A percentile compares a stretch with the other conserved stretches of the same genome.
phyloP scores from a whole-genome alignment of 805 yeast species.

The Kazachstania bromeliacearum region DNA sequence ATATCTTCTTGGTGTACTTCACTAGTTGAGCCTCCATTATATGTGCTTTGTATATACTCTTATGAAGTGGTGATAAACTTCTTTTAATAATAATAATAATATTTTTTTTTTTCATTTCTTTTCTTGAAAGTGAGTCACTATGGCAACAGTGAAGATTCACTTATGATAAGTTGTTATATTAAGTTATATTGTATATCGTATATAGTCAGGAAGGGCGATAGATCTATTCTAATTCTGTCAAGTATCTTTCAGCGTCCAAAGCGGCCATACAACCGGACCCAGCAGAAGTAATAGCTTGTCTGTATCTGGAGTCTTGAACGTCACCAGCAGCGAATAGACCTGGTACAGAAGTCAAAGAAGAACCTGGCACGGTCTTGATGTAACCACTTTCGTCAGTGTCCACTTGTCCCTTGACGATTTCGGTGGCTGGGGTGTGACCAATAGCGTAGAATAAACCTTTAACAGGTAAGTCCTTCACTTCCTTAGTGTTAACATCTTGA shows the following conservation, averaged over 20 bases:
- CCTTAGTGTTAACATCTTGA: slow-evolving; percentile 63
- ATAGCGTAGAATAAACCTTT: slow-evolving; percentile 96
- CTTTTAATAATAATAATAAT: not conserved
- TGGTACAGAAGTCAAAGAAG: slow-evolving; percentile 71
- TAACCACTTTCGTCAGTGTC: slow-evolving; percentile 85
- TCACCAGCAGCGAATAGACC: slow-evolving; percentile 99
- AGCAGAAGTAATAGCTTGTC: slow-evolving; percentile 99
- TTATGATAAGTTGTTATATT: not conserved
- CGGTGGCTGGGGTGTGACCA: slow-evolving; percentile 94
- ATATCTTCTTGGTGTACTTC: slow-evolving; percentile 49
- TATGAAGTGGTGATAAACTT: no score
- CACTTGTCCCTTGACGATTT: slow-evolving; percentile 64
- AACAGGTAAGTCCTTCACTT: slow-evolving; percentile 58
- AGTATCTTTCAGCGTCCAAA: slow-evolving; percentile 79
- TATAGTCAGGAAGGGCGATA: not conserved
- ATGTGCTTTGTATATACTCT: not conserved
- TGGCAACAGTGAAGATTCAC: not conserved
- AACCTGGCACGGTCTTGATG: slow-evolving; percentile 81
- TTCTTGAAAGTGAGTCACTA: not conserved
- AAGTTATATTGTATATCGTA: not conserved
- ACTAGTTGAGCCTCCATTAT: slow-evolving; percentile 5
- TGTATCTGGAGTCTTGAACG: slow-evolving; percentile 91
- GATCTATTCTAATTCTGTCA: slow-evolving; percentile 45
- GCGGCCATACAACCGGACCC: slow-evolving; percentile 99
- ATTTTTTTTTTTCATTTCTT: not conserved